Percentiles rank a stretch among this genome's conserved stretches.
Evolutionary conservation across 305 asterid species (phyloP).

Genomic region (Euphrasia arctica): DNA sequence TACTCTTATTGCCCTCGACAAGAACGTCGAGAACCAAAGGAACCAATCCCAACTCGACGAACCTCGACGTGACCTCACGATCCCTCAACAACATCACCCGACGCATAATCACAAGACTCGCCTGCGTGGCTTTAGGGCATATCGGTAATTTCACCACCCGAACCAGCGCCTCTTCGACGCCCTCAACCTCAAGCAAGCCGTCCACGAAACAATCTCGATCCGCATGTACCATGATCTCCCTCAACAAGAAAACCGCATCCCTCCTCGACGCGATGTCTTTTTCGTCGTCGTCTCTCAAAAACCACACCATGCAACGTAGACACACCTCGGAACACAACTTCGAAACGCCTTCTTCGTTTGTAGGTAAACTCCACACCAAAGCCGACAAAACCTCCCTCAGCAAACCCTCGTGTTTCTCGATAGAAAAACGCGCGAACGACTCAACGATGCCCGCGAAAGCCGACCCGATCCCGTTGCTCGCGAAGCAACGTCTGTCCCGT

Average conservation of each 20-base stretch:
- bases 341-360: conserved; percentile 34
- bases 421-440: conserved; percentile 34
- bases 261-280: conserved; percentile 22
- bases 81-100: conserved; percentile 27
- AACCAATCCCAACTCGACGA: conserved; percentile 34
- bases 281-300: conserved; percentile 44
- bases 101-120: conserved; percentile 46
- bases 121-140: conserved; percentile 56
- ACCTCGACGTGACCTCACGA: conserved; percentile 7
- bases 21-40: conserved; percentile 50
- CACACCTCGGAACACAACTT: conserved; percentile 26
- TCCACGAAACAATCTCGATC: conserved; percentile 23
- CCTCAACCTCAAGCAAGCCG: conserved; percentile 34
- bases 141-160: conserved; percentile 45
- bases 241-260: conserved; percentile 41
- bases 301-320: conserved; percentile 48
- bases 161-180: conserved; percentile 37
- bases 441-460: conserved; percentile 40
- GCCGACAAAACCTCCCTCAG: conserved; percentile 43
- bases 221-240: conserved; percentile 32
- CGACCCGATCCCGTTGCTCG: conserved; percentile 45
- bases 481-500: conserved; percentile 52
- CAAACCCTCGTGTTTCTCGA: conserved; percentile 26
- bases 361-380: conserved; percentile 58
- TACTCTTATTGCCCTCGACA: conserved; percentile 51